phyloP scores from a whole-genome alignment of 2,329 filamentous ascomycete genomes.

The Cercospora sp. region DNA sequence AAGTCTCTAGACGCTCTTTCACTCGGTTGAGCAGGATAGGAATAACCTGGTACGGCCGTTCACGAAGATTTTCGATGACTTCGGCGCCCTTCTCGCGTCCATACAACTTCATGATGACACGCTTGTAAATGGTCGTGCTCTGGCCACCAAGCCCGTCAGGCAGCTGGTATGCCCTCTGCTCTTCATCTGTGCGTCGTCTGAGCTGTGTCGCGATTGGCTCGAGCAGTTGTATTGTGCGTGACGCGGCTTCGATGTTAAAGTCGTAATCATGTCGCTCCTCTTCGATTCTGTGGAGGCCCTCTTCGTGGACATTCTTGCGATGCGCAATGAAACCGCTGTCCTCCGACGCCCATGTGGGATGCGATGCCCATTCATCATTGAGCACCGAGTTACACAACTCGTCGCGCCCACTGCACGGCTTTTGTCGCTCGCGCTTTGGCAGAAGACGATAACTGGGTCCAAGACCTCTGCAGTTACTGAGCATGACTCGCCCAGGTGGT shows the following conservation, averaged over 20 bases:
- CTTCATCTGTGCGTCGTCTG: constrained; percentile 64
- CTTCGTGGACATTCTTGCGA: constrained; percentile 92
- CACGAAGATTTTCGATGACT: constrained; percentile 84
- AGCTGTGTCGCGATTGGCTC: constrained; percentile 93
- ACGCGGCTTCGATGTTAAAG: constrained; percentile 94
- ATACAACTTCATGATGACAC: constrained; percentile 97
- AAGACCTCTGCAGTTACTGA: constrained; percentile 93
- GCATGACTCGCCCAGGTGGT: constrained; percentile 78
- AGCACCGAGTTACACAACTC: constrained; percentile 90
- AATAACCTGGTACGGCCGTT: constrained; percentile 79
- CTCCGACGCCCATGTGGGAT: constrained; percentile 98
- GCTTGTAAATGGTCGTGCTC: constrained; percentile 94
- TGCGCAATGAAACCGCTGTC: constrained; percentile 97
- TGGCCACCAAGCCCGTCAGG: constrained; percentile 83
- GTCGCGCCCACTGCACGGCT: constrained; percentile 89
- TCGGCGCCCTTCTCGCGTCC: constrained; percentile 78
- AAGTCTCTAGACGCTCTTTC: constrained; percentile 96
- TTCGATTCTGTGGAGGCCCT: constrained; percentile 91
- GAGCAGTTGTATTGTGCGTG: constrained; percentile 91
- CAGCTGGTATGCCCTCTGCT: constrained; percentile 74
- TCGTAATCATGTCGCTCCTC: constrained; percentile 98
- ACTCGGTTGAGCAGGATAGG: constrained; percentile 84
- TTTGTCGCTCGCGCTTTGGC: constrained; percentile 85
- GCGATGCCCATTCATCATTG: constrained; percentile 97
- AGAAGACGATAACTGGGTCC: constrained; percentile 93